Base-by-base conservation (phyloP, 768 basidiomycete genomes). In the Tricholoma saponaceum region DNA sequence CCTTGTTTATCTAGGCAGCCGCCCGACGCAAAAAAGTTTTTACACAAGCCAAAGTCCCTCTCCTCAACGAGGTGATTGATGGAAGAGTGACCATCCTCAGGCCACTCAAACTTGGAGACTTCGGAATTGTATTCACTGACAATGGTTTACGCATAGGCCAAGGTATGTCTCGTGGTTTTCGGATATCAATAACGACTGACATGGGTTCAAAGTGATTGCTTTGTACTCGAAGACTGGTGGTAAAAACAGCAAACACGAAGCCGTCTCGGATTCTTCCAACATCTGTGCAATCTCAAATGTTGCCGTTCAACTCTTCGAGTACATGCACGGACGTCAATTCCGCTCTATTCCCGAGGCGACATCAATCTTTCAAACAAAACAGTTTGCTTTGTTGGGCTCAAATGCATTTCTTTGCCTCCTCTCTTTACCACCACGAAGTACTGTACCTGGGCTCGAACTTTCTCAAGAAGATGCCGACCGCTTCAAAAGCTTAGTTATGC, bases 171-270 rank as follows among this genome's bases (percentile, higher is more conserved):
- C 13, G 4, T n/a, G n/a, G n/a, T 37, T n/a, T 39, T 39, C 16
- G 37, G 39, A n/a, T 39, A 14, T 41, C 39, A 41, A 37, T 37
- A 14, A 41, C 18, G 16, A 41, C 18, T 43, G 12, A 25, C 46
- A 47, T 9, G 26, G 14, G n/a, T 47, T 47, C 5, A 25, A 47
- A 69, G 67, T 68, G 5, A 20, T 51, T 9, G 54, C 57, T 2
- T 4, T 70, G 25, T 69, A 69, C 52, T 61, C 64, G 7, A 72
- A 69, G 50, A 58, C 63, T 10, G 67, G 63, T 3, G 65, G 70
- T n/a, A 67, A 69, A 51, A 67, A 69, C 49, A 61, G 67, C 9
- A 63, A 62, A 49, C 69, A 69, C 41, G 43, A 47, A 8, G 51
- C 58, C 13, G 52, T 67, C 1, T 56, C 61, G 3, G 60, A 64